Conservation (phyloP, 139 green algal genomes). For the Chlamydomonas sp. region DNA sequence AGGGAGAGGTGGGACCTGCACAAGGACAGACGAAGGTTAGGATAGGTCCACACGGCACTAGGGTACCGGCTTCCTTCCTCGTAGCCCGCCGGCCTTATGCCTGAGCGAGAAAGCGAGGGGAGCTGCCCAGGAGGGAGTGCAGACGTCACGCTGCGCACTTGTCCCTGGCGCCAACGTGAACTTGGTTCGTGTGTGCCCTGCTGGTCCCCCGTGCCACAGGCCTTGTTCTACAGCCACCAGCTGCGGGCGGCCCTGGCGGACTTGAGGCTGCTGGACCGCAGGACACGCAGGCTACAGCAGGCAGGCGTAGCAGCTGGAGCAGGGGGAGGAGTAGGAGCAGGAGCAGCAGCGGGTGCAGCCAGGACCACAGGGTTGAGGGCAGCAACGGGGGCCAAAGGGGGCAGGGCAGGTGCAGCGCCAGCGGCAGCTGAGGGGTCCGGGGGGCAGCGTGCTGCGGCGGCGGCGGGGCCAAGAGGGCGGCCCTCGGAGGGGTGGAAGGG, state of each 20-base stretch:
- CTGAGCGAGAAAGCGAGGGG: neutral
- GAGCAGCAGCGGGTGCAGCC: neutral
- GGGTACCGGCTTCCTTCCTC: neutral
- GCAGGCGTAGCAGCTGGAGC: neutral
- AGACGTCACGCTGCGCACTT: neutral
- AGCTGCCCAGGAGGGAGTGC: neutral
- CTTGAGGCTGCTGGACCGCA: conserved; percentile 9
- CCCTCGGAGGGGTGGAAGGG: too few relatives aligned
- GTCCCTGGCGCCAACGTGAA: neutral
- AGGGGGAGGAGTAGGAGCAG: neutral
- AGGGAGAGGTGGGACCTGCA: too few relatives aligned
- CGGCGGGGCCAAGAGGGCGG: too few relatives aligned
- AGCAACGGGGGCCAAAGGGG: neutral
- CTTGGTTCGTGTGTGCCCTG: neutral
- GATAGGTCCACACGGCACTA: neutral
- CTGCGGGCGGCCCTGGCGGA: conserved; percentile 23
- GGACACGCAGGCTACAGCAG: neutral
- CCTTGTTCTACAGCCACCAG: conserved; percentile 28
- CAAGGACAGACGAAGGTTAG: neutral
- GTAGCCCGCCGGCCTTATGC: neutral
- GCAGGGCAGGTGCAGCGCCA: neutral
- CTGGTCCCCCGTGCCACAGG: neutral
- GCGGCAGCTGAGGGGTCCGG: neutral
- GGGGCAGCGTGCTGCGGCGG: too few relatives aligned
- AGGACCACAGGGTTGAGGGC: neutral